Base-by-base conservation (phyloP, 1,284 basidiomycete genomes). In the Bondarzewia mesenterica region DNA sequence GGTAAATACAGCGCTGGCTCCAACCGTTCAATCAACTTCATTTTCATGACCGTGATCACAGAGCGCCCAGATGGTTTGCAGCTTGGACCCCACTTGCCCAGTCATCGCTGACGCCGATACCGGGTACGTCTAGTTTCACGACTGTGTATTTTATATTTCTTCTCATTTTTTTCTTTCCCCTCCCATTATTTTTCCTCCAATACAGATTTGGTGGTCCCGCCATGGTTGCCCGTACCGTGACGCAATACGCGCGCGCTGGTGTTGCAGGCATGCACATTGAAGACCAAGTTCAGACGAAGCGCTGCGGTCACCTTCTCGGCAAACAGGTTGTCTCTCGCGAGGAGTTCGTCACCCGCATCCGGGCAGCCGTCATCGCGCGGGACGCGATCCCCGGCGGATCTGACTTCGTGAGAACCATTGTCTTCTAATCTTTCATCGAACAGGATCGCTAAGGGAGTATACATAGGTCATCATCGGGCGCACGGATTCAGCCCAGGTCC, bases 61-160 rank as follows among this genome's bases (percentile, higher is more conserved):
- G 60, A 71, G 69, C 50, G 78, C 77, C 4, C 67, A 72, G 53
- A 80, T 87, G 82, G 80, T 87, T 42, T 82, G 80, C 62, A 69
- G 78, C 46, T 57, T 88, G 36, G 69, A 78, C 53, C 81, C 83
- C 2, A 71, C 75, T 0, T 69, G 73, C 1, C 85, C 85, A 1
- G 79, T 90, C 26, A 89, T 89, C 53, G 87, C 86, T 2, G 86
- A 90, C 57, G 88, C 88, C 2, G 86, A 90, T 59, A 89, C 86
- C 40, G 87, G 85, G 70, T 79, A 61, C 32, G n/a, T 8, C n/a
- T n/a, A 35, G 8, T n/a, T n/a, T 35, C 8, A 35, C 8, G 10
- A 8, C 32, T 8, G 8, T 35, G 32, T 35, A 35, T n/a, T 35
- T 8, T 8, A 35, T n/a, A 8, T 8, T 35, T 8, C 10, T n/a